A percentile compares a stretch with the other conserved stretches of the same genome.
These are phyloP conservation scores for Thozetella sp. DNA, from an alignment of 495 filamentous ascomycete species.

Conservation along the genomic window DNA sequence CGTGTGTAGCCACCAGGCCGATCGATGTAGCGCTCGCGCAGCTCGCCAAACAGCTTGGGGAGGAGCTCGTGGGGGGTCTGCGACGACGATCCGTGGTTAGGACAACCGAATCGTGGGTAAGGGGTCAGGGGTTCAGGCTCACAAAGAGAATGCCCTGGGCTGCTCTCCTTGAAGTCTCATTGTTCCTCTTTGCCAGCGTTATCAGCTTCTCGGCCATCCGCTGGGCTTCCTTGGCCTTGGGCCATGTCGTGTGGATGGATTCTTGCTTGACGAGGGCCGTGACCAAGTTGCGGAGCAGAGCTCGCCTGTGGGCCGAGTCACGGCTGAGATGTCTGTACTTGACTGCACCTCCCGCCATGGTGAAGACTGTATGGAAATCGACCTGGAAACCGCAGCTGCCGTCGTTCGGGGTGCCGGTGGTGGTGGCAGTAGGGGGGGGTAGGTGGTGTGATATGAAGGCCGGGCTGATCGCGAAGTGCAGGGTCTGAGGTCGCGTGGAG, in stretches of 20 bases:
- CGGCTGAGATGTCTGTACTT: constrained; percentile 89
- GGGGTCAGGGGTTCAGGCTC: constrained; percentile 33
- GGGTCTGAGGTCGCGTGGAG: neutral
- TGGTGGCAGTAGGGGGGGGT: neutral
- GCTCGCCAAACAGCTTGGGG: constrained; percentile 84
- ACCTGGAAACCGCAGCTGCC: neutral
- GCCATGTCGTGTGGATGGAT: constrained; percentile 90
- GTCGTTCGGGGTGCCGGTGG: constrained; percentile 1
- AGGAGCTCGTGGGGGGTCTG: constrained; percentile 64
- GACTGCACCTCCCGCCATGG: constrained; percentile 81
- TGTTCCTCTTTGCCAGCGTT: constrained; percentile 89
- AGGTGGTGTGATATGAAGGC: neutral
- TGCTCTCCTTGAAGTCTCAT: constrained; percentile 67
- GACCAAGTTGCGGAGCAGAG: constrained; percentile 93
- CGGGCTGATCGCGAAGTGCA: neutral
- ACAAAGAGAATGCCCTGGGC: constrained; percentile 83
- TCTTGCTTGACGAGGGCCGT: constrained; percentile 94
- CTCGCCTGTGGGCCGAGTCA: constrained; percentile 82
- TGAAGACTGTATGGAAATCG: constrained; percentile 8
- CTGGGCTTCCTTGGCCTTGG: constrained; percentile 97
- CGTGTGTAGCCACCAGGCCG: constrained; percentile 93
- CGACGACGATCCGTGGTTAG: neutral
- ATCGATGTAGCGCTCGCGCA: constrained; percentile 77
- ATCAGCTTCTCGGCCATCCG: constrained; percentile 90
- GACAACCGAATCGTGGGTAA: neutral